Evolutionary conservation across 1,139 yeast species (phyloP).

Genomic region (Insectozyma bohioensis): DNA sequence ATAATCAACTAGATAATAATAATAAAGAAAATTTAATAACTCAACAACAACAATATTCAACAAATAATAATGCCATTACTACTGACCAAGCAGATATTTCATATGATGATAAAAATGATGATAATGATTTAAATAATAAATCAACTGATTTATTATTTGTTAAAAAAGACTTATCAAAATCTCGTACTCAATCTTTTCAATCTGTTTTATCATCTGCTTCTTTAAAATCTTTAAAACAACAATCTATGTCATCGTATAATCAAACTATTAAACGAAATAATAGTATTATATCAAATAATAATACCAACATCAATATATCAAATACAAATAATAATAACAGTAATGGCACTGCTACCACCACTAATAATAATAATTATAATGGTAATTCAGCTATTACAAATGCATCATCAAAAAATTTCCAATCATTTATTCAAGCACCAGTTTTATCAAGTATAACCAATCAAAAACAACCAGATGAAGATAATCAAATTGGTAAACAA

Average conservation of each 20-base stretch:
- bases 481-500: conserved; percentile 43
- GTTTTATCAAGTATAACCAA: conserved; percentile 42
- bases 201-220: conserved; percentile 65
- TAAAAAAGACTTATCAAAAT: conserved; percentile 51
- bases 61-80: conserved; percentile 1
- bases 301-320: conserved; percentile 11
- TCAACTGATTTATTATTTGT: conserved; percentile 43
- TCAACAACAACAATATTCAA: conserved; percentile 1
- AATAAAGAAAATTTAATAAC: conserved; percentile 2
- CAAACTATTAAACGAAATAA: conserved; percentile 19
- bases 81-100: conserved; percentile 2
- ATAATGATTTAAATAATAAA: conserved; percentile 8
- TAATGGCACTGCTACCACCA: background rate
- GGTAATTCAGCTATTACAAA: conserved; percentile 16
- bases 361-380: conserved; percentile 3
- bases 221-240: conserved; percentile 45
- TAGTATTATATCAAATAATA: too few relatives aligned
- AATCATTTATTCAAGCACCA: conserved; percentile 50
- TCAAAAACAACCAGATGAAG: conserved; percentile 26
- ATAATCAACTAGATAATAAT: conserved; percentile 1
- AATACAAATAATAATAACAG: background rate
- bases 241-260: conserved; percentile 10
- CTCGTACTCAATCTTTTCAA: conserved; percentile 61
- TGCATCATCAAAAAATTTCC: conserved; percentile 35
- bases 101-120: conserved; percentile 2